These are phyloP conservation scores for Teunomyces lycoperdinae DNA, from an alignment of 805 yeast species.

Conservation along the genomic window DNA sequence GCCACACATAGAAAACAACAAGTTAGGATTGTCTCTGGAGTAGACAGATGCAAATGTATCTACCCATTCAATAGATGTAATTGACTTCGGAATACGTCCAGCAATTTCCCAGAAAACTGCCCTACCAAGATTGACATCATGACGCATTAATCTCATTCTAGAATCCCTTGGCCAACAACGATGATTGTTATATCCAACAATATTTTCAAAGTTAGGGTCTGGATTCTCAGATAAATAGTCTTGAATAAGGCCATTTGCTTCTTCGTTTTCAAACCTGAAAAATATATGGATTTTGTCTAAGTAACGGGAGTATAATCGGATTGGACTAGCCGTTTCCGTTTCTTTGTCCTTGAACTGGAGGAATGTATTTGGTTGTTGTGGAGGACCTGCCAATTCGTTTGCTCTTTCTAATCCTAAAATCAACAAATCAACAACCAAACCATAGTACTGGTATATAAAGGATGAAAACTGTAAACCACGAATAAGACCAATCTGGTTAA, in stretches of 20 bases:
- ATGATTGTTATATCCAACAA: conserved; percentile 81
- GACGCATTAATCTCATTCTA: conserved; percentile 86
- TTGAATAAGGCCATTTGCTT: conserved; percentile 70
- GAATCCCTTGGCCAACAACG: conserved; percentile 94
- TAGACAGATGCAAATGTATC: conserved; percentile 83
- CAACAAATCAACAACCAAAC: conserved; percentile 76
- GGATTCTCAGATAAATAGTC: conserved; percentile 82
- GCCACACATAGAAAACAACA: conserved; percentile 89
- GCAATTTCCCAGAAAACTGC: conserved; percentile 90
- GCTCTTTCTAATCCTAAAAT: conserved; percentile 87
- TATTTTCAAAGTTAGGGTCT: conserved; percentile 87
- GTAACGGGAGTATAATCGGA: conserved; percentile 77
- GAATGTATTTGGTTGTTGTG: conserved; percentile 70
- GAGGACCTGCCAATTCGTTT: conserved; percentile 77
- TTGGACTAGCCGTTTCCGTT: conserved; percentile 68
- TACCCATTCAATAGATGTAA: conserved; percentile 75
- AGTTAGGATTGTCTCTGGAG: conserved; percentile 84
- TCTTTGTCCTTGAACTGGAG: conserved; percentile 61
- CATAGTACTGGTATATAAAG: conserved; percentile 87
- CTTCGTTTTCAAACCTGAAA: conserved; percentile 70
- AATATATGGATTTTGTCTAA: conserved; percentile 78
- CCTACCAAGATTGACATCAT: conserved; percentile 87
- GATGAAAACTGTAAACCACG: conserved; percentile 90
- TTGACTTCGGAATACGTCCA: conserved; percentile 72
- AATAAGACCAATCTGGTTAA: conserved; percentile 82